A percentile compares a stretch with the other conserved stretches of the same genome.
Evolutionary conservation across 306 rosid species (phyloP).

Genomic region (Quercus glauca): DNA sequence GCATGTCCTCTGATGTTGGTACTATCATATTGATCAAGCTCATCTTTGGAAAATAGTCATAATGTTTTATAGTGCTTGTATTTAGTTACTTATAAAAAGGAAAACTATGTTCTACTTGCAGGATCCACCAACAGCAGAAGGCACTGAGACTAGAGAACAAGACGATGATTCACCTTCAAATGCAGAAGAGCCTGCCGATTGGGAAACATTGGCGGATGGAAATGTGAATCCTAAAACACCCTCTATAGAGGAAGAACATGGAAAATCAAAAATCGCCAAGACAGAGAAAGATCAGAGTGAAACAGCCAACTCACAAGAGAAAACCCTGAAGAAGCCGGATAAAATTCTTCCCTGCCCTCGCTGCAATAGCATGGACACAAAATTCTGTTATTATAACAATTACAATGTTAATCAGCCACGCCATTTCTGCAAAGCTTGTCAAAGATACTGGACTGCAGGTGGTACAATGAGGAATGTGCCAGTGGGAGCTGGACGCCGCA

Average conservation of each 20-base stretch:
- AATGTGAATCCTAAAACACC: slow-evolving; percentile 52
- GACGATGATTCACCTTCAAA: slow-evolving; percentile 34
- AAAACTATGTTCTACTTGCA: slow-evolving; percentile 37
- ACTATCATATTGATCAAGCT: background rate
- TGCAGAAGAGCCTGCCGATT: slow-evolving; percentile 31
- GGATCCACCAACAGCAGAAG: slow-evolving; percentile 44
- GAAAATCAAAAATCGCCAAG: slow-evolving; percentile 27
- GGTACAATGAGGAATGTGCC: slow-evolving; percentile 96
- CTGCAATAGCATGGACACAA: slow-evolving; percentile 92
- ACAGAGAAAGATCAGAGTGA: slow-evolving; percentile 51
- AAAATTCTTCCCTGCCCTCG: slow-evolving; percentile 89
- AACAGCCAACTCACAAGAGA: slow-evolving; percentile 49
- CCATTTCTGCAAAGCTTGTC: slow-evolving; percentile 93
- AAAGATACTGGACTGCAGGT: slow-evolving; percentile 95
- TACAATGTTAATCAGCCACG: slow-evolving; percentile 91
- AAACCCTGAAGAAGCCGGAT: slow-evolving; percentile 81
- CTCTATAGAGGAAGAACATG: slow-evolving; percentile 49
- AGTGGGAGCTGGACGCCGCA: slow-evolving; percentile 90
- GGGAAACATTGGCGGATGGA: slow-evolving; percentile 28
- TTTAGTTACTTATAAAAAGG: slow-evolving; percentile 12
- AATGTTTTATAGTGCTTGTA: background rate
- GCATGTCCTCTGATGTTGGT: background rate
- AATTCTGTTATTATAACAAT: slow-evolving; percentile 90
- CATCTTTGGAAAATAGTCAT: background rate
- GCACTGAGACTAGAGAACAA: slow-evolving; percentile 23